phyloP scores from a whole-genome alignment of 2,329 filamentous ascomycete genomes.

The Paecilomyces niveus region DNA sequence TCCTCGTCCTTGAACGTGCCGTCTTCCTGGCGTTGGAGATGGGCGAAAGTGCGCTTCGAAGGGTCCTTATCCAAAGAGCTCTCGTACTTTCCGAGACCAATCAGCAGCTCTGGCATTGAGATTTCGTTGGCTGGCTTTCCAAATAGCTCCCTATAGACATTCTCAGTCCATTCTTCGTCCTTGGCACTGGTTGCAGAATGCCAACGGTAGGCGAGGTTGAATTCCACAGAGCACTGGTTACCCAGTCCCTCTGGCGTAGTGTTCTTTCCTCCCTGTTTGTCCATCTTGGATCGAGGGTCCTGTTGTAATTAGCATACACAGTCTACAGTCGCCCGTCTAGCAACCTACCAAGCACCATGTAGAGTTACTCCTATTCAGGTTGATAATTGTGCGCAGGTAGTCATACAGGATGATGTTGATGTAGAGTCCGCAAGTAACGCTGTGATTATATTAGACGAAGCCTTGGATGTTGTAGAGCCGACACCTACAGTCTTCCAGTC shows the following conservation, averaged over 20 bases:
- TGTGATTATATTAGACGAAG: conserved; percentile 12
- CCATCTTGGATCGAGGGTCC: conserved; percentile 66
- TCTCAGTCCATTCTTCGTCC: conserved; percentile 74
- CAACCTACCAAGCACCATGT: conserved; percentile 61
- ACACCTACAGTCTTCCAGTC: conserved; percentile 56
- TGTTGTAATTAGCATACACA: conserved; percentile 1
- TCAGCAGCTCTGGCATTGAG: conserved; percentile 54
- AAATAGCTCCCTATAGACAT: conserved; percentile 59
- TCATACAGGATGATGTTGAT: conserved; percentile 73
- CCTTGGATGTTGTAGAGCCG: conserved; percentile 4
- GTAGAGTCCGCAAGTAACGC: conserved; percentile 64
- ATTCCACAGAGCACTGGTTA: conserved; percentile 79
- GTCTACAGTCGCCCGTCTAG: not conserved
- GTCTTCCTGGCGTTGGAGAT: conserved; percentile 56
- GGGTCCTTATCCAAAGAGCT: conserved; percentile 58
- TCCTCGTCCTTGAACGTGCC: conserved; percentile 71
- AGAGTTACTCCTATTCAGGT: conserved; percentile 63
- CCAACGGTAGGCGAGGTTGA: conserved; percentile 84
- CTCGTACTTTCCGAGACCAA: conserved; percentile 58
- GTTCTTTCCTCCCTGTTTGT: conserved; percentile 46
- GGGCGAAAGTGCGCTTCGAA: conserved; percentile 59
- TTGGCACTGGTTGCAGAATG: conserved; percentile 69
- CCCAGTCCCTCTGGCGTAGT: conserved; percentile 65
- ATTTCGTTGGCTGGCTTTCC: conserved; percentile 53
- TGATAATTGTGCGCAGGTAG: conserved; percentile 72